phyloP scores from a whole-genome alignment of 2,329 filamentous ascomycete species.

The Colletotrichum sp. region DNA sequence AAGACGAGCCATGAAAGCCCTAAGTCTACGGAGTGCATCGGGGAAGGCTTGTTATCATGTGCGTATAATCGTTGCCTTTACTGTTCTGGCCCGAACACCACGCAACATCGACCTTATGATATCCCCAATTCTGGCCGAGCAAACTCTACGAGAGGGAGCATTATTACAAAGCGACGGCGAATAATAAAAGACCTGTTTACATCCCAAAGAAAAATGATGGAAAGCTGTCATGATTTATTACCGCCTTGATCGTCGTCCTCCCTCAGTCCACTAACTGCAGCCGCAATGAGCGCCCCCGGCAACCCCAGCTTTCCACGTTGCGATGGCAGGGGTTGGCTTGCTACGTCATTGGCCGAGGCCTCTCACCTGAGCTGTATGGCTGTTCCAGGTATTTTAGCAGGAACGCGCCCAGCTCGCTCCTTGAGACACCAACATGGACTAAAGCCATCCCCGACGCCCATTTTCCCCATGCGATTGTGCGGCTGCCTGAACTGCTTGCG shows the following conservation, averaged over 20 bases:
- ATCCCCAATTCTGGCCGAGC: not conserved
- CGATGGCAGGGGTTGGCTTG: constrained; percentile 17
- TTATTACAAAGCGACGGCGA: constrained; percentile 5
- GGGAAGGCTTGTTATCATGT: not conserved
- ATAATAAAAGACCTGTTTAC: not conserved
- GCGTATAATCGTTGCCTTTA: not conserved
- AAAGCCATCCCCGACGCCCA: not conserved
- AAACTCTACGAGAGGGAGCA: not conserved
- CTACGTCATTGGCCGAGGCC: constrained; percentile 17
- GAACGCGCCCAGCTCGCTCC: not conserved
- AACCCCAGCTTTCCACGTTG: constrained; percentile 6
- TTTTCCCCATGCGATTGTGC: not conserved
- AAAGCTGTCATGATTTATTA: not conserved
- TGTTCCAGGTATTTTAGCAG: not conserved
- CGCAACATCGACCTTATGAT: not conserved
- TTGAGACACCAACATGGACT: not conserved
- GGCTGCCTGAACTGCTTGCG: not conserved
- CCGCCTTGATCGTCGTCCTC: not conserved
- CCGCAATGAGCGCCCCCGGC: not conserved
- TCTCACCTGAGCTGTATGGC: not conserved
- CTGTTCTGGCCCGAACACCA: not conserved
- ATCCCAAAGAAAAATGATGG: not conserved
- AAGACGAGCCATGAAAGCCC: constrained; percentile 12
- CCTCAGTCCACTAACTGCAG: constrained; percentile 5
- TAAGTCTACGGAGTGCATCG: not conserved